Conservation (phyloP, 2,329 filamentous ascomycete species). For the Aspergillus sp. region DNA sequence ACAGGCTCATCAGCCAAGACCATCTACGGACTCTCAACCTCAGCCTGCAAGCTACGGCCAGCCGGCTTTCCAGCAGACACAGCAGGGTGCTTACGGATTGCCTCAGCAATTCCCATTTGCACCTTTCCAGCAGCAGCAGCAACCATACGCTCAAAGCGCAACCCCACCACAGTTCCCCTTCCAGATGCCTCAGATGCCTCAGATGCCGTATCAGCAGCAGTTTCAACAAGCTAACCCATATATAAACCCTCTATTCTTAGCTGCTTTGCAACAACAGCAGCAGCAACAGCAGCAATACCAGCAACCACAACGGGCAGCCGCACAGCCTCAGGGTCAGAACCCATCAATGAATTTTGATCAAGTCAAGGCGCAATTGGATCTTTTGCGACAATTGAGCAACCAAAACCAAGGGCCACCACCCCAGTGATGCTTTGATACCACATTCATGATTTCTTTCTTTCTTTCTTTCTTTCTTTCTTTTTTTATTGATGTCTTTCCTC, state of each 20-base stretch:
- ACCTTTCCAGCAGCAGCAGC: conserved; percentile 28
- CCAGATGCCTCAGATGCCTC: conserved; percentile 32
- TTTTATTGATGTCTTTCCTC: conserved; percentile 5
- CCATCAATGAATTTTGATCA: conserved; percentile 34
- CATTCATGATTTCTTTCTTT: too few relatives aligned
- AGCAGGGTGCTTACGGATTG: conserved; percentile 20
- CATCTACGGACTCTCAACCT: conserved; percentile 11
- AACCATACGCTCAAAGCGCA: conserved; percentile 20
- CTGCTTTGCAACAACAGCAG: conserved; percentile 40
- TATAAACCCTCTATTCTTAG: conserved; percentile 57
- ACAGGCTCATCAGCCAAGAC: conserved; percentile 19
- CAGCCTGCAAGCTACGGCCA: conserved; percentile 18
- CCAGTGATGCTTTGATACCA: conserved; percentile 13
- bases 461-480: too few relatives aligned
- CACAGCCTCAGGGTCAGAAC: conserved; percentile 19
- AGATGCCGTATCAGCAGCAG: conserved; percentile 18
- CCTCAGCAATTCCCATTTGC: conserved; percentile 24
- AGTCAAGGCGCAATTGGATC: conserved; percentile 38
- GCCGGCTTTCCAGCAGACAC: conserved; percentile 18
- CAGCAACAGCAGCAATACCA: conserved; percentile 29
- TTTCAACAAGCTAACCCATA: conserved; percentile 42
- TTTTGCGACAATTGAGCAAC: conserved; percentile 33
- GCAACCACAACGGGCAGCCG: conserved; percentile 20
- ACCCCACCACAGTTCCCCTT: conserved; percentile 29
- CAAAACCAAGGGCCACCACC: conserved; percentile 26